These are phyloP conservation scores for Fusarium praegraminearum DNA, from an alignment of 2,329 filamentous ascomycete genomes.

Conservation along the genomic window DNA sequence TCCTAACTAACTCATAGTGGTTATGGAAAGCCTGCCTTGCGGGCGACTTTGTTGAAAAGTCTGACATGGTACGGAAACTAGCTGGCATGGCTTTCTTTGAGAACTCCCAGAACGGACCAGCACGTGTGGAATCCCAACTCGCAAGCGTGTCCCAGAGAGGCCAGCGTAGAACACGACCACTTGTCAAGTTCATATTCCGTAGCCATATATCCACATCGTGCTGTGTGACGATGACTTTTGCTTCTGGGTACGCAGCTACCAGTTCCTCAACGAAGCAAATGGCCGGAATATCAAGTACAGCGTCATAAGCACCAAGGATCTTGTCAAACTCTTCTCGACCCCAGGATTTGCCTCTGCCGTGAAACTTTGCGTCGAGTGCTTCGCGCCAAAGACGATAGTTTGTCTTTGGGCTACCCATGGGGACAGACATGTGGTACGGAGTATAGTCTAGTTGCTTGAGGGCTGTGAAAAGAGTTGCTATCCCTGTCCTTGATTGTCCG, in stretches of 20 bases:
- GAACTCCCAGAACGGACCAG: slow-evolving; percentile 33
- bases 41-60: slow-evolving; percentile 22
- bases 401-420: slow-evolving; percentile 16
- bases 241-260: slow-evolving; percentile 34
- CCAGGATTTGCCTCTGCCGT: slow-evolving; percentile 30
- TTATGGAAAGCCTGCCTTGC: slow-evolving; percentile 21
- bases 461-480: slow-evolving; percentile 11
- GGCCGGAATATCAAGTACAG: slow-evolving; percentile 22
- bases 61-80: slow-evolving; percentile 15
- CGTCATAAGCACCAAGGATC: slow-evolving; percentile 29
- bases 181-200: slow-evolving; percentile 29
- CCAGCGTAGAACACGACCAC: slow-evolving; percentile 24
- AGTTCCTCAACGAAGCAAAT: slow-evolving; percentile 38
- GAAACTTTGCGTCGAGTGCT: slow-evolving; percentile 37
- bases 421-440: slow-evolving; percentile 26
- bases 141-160: slow-evolving; percentile 35
- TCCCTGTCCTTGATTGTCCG: slow-evolving; percentile 29
- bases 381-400: slow-evolving; percentile 35
- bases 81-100: slow-evolving; percentile 26
- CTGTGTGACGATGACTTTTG: slow-evolving; percentile 26
- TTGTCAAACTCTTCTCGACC: slow-evolving; percentile 35
- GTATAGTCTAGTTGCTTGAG: slow-evolving; percentile 31
- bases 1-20: slow-evolving; percentile 16
- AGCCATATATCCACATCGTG: slow-evolving; percentile 32
- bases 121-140: slow-evolving; percentile 9